Percentiles rank a stretch among this genome's conserved stretches.
Evolutionary conservation across 148 eudicot species (phyloP).

Genomic region (Spergularia bocconei): DNA sequence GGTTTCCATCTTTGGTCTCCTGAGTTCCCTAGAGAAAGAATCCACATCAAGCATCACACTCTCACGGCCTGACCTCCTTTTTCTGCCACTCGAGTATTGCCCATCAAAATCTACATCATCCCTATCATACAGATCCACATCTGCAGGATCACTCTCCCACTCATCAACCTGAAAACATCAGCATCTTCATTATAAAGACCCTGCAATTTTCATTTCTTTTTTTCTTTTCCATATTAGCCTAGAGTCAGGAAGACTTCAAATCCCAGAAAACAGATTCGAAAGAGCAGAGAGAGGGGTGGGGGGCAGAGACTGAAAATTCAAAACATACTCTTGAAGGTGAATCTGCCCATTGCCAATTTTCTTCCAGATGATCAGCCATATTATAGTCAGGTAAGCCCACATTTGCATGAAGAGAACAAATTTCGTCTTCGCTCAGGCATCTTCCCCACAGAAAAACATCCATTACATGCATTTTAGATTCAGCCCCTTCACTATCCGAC

Average conservation of each 20-base stretch:
- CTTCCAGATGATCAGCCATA: slow-evolving; percentile 74
- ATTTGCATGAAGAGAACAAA: slow-evolving; percentile 69
- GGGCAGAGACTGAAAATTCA: slow-evolving; percentile 6
- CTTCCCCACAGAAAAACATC: slow-evolving; percentile 99
- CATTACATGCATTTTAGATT: slow-evolving; percentile 95
- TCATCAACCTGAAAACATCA: slow-evolving; percentile 71
- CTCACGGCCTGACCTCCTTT: slow-evolving; percentile 80
- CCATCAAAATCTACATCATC: slow-evolving; percentile 99
- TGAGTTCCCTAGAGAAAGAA: slow-evolving; percentile 77
- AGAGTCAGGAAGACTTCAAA: background rate
- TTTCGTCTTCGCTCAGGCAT: slow-evolving; percentile 95
- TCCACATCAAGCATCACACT: slow-evolving; percentile 72
- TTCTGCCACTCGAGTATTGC: slow-evolving; percentile 98
- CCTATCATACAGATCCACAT: slow-evolving; percentile 96
- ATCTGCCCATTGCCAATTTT: slow-evolving; percentile 92
- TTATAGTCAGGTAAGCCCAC: slow-evolving; percentile 65
- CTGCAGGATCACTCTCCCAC: slow-evolving; percentile 99
- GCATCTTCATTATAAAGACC: background rate
- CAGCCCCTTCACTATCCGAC: slow-evolving; percentile 96
- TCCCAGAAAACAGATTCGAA: background rate
- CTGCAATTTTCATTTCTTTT: background rate
- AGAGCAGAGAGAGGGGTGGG: background rate
- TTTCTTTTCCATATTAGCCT: background rate
- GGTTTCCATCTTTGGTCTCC: slow-evolving; percentile 88
- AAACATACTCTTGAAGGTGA: slow-evolving; percentile 84